These are phyloP conservation scores for Endoconidiophora polonica DNA, from an alignment of 2,329 filamentous ascomycete species.

Conservation along the genomic window DNA sequence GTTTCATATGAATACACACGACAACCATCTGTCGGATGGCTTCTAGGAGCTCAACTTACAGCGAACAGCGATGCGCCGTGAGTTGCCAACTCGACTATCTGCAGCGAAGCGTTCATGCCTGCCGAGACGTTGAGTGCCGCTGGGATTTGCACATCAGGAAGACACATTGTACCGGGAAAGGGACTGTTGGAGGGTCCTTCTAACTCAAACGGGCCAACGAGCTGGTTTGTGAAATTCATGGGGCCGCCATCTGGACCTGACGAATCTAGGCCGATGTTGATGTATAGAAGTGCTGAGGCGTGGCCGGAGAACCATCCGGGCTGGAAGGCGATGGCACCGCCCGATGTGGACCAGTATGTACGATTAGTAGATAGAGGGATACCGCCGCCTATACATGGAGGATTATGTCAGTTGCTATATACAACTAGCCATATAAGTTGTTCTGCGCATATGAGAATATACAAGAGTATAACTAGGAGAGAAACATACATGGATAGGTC, in stretches of 20 bases:
- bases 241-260: constrained; percentile 26
- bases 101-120: constrained; percentile 67
- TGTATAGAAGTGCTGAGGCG: constrained; percentile 55
- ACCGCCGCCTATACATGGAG: constrained; percentile 48
- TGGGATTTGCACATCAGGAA: constrained; percentile 61
- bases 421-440: too few species aligned
- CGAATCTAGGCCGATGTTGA: constrained; percentile 65
- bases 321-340: constrained; percentile 61
- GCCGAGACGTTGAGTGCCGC: constrained; percentile 41
- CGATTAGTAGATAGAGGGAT: constrained; percentile 55
- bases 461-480: neutral
- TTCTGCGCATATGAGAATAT: neutral
- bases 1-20: neutral
- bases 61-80: constrained; percentile 62
- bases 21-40: too few species aligned
- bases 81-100: constrained; percentile 56
- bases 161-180: constrained; percentile 62
- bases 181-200: constrained; percentile 53
- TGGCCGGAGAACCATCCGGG: constrained; percentile 83
- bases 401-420: constrained; percentile 1
- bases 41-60: constrained; percentile 28
- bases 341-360: constrained; percentile 62
- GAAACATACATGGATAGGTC: constrained; percentile 49
- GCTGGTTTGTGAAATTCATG: constrained; percentile 38
- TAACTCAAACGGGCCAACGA: constrained; percentile 59